Evolutionary conservation across 1,284 basidiomycete species (phyloP).

Genomic region (Tilletia horrida): DNA sequence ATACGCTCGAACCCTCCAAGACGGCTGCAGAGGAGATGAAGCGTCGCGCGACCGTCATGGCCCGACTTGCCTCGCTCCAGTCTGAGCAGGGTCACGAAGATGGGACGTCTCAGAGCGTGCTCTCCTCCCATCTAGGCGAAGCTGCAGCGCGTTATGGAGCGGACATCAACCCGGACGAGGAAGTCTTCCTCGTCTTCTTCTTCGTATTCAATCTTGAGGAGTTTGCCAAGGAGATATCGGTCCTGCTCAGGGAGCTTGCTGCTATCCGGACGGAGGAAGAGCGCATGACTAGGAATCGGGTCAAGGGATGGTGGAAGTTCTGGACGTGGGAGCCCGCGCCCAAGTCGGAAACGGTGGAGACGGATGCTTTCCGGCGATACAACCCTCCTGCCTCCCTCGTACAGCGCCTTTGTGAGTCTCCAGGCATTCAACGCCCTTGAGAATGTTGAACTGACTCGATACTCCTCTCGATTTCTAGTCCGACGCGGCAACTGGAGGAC

Average conservation of each 20-base stretch:
- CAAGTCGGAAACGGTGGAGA: background rate
- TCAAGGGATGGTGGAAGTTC: constrained; percentile 4
- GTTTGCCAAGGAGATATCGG: constrained; percentile 39
- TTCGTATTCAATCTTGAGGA: constrained; percentile 51
- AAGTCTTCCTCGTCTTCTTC: constrained; percentile 49
- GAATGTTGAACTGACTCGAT: too few relatives aligned
- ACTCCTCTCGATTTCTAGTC: background rate
- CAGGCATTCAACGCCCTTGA: background rate
- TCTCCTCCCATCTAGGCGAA: background rate
- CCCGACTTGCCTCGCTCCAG: background rate
- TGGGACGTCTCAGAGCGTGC: background rate
- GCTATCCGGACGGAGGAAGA: constrained; percentile 33
- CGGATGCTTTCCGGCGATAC: too few relatives aligned
- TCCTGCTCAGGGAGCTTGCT: constrained; percentile 36
- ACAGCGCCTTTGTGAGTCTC: background rate
- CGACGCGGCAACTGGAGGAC: constrained; percentile 46
- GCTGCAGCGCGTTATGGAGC: constrained; percentile 17
- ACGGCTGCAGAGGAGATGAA: constrained; percentile 18
- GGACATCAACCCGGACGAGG: constrained; percentile 38
- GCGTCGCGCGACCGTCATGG: background rate
- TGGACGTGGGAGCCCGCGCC: background rate
- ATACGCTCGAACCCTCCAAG: constrained; percentile 43
- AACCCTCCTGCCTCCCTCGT: background rate
- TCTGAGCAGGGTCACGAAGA: background rate
- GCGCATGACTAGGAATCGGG: constrained; percentile 20